phyloP scores from a whole-genome alignment of 148 eudicot species.

The Camellia granthamiana region DNA sequence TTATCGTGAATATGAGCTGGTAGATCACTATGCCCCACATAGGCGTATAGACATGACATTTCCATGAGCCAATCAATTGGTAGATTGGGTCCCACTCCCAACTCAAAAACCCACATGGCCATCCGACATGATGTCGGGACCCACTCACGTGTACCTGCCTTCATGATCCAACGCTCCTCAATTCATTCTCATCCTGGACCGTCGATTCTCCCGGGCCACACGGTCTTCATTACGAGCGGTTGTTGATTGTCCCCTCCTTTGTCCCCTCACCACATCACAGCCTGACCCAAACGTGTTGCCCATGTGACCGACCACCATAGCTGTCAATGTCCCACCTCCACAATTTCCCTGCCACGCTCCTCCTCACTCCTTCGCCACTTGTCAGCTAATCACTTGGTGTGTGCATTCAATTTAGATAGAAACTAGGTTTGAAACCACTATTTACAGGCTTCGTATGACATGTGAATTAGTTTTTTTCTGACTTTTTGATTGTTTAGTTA shows the following conservation, averaged over 20 bases:
- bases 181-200: constrained; percentile 25
- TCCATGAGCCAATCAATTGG: background rate
- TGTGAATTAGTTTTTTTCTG: too few relatives aligned
- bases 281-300: constrained; percentile 32
- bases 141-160: constrained; percentile 32
- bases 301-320: constrained; percentile 25
- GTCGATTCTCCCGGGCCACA: constrained; percentile 36
- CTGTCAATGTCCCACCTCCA: constrained; percentile 14
- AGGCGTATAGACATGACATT: background rate
- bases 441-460: too few relatives aligned
- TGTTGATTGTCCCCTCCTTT: constrained; percentile 43
- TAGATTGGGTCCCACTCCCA: constrained; percentile 3
- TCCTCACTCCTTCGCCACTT: background rate
- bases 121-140: constrained; percentile 20
- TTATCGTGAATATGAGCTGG: background rate
- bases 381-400: background rate
- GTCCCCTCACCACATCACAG: constrained; percentile 39
- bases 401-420: too few relatives aligned
- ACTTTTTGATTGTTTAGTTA: too few relatives aligned
- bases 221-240: constrained; percentile 35
- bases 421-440: too few relatives aligned
- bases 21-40: constrained; percentile 6
- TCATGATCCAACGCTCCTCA: constrained; percentile 43
- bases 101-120: constrained; percentile 12
- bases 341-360: background rate